Evolutionary conservation across 495 filamentous ascomycete species (phyloP).

Genomic region (Terfezia claveryi): DNA sequence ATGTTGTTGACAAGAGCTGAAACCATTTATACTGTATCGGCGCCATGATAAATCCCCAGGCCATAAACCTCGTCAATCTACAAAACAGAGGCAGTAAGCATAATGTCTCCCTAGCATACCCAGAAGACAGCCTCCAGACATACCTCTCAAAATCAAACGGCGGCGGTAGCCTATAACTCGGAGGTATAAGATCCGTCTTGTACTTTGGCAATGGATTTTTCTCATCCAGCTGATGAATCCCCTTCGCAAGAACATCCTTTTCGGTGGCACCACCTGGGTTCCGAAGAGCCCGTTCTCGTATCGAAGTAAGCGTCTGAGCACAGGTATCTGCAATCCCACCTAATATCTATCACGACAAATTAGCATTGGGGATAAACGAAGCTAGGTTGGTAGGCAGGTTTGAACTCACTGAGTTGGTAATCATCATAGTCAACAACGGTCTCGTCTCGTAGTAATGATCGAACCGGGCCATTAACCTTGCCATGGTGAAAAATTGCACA

Average conservation of each 20-base stretch:
- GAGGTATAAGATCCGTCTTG: constrained; percentile 35
- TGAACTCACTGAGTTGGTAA: constrained; percentile 68
- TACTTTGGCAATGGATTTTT: constrained; percentile 39
- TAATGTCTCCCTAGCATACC: neutral
- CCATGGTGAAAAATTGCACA: constrained; percentile 65
- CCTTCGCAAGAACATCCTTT: constrained; percentile 59
- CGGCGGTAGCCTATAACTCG: constrained; percentile 39
- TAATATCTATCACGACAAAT: constrained; percentile 6
- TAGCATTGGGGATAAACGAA: neutral
- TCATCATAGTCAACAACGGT: constrained; percentile 88
- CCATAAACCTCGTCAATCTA: constrained; percentile 77
- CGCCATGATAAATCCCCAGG: constrained; percentile 87
- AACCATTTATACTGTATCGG: constrained; percentile 97
- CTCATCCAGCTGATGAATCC: constrained; percentile 73
- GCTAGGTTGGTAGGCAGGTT: neutral
- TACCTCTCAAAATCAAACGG: constrained; percentile 71
- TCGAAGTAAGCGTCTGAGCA: constrained; percentile 74
- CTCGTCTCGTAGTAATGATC: constrained; percentile 59
- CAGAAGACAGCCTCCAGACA: neutral
- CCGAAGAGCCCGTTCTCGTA: constrained; percentile 43
- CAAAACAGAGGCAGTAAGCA: neutral
- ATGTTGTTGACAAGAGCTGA: constrained; percentile 55
- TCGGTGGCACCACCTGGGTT: constrained; percentile 31
- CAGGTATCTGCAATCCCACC: constrained; percentile 71
- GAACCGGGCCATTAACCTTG: constrained; percentile 63